Percentiles rank a stretch among this genome's conserved stretches.
Conservation (phyloP, 2,329 filamentous ascomycete species). For the Fusarium neocosmosporiellum region DNA sequence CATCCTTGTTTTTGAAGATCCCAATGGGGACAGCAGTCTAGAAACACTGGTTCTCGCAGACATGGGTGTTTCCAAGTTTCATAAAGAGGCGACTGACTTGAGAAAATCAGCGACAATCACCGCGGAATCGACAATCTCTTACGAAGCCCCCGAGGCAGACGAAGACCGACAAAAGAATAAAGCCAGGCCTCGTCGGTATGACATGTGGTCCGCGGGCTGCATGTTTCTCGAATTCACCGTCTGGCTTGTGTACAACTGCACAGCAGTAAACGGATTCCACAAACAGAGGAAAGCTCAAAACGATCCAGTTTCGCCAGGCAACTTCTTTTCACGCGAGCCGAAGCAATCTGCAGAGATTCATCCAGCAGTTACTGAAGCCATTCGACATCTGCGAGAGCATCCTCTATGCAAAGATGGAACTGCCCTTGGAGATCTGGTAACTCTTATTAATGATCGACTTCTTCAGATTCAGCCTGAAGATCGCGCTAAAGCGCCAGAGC, state of each 20-base stretch:
- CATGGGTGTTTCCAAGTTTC: conserved; percentile 28
- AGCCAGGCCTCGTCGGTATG: conserved; percentile 15
- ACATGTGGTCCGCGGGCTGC: conserved; percentile 35
- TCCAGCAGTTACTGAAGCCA: not conserved
- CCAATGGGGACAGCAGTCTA: accelerated
- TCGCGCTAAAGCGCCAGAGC: not conserved
- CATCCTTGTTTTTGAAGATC: conserved; percentile 21
- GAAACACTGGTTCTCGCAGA: conserved; percentile 23
- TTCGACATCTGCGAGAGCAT: not conserved
- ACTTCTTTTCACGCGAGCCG: not conserved
- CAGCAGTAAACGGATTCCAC: conserved; percentile 2
- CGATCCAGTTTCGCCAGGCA: not conserved
- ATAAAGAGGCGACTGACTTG: conserved; percentile 12
- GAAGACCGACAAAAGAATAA: not conserved
- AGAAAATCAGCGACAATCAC: conserved; percentile 15
- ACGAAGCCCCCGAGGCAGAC: conserved; percentile 29
- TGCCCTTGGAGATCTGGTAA: not conserved
- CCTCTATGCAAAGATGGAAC: not conserved
- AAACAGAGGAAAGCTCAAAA: not conserved
- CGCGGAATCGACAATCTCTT: conserved; percentile 13
- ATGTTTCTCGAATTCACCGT: conserved; percentile 29
- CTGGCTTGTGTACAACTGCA: conserved; percentile 21
- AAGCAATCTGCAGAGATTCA: not conserved
- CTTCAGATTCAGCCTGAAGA: not conserved
- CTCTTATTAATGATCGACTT: not conserved